phyloP scores from a whole-genome alignment of 176 grass and related monocot species.

The Stipa capillata region DNA sequence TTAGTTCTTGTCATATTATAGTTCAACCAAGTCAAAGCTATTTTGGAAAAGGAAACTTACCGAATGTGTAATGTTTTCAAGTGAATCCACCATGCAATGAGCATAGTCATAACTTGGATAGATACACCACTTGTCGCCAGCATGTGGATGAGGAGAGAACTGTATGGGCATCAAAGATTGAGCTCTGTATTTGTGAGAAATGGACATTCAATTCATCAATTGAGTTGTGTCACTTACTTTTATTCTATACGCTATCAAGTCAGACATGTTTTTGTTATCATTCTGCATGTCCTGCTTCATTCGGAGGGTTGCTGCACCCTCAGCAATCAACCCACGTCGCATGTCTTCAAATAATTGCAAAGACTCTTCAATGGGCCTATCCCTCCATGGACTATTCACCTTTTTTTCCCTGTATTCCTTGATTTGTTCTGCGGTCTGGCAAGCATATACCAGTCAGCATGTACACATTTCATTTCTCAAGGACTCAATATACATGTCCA shows the following conservation, averaged over 20 bases:
- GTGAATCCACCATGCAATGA: constrained; percentile 98
- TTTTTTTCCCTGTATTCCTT: constrained; percentile 96
- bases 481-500: not conserved
- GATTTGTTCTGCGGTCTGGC: constrained; percentile 79
- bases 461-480: constrained; percentile 16
- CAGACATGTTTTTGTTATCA: constrained; percentile 97
- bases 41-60: constrained; percentile 39
- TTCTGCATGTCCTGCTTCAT: constrained; percentile 99
- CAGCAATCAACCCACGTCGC: constrained; percentile 70
- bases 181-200: not conserved
- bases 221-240: constrained; percentile 54
- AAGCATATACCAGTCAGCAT: constrained; percentile 24
- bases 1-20: constrained; percentile 6
- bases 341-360: constrained; percentile 94
- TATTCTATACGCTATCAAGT: constrained; percentile 96
- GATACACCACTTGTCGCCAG: constrained; percentile 97
- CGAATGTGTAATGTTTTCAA: constrained; percentile 97
- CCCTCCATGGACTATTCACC: constrained; percentile 96
- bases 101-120: constrained; percentile 97
- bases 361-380: constrained; percentile 77
- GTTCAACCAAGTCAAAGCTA: not conserved
- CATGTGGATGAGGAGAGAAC: constrained; percentile 92
- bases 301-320: constrained; percentile 82
- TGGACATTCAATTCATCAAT: not conserved
- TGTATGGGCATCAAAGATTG: constrained; percentile 30